Conservation (phyloP, 2,329 filamentous ascomycete species). For the Epichloe amarillans region DNA sequence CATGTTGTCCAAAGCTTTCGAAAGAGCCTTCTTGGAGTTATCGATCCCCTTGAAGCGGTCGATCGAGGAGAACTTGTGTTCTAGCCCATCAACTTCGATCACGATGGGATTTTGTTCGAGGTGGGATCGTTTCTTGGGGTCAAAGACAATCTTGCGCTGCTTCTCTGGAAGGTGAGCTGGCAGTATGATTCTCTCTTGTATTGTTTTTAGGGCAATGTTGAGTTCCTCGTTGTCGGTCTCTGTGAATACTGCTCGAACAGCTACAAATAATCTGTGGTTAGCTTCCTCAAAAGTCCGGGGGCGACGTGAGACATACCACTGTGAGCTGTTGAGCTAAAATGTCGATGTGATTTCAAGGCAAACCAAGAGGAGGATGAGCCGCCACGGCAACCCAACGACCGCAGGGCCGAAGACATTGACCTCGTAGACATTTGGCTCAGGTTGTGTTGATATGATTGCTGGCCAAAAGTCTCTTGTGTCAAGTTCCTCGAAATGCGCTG, state of each 20-base stretch:
- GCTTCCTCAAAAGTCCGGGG: neutral
- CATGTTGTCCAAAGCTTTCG: conserved; percentile 31
- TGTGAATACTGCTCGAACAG: conserved; percentile 30
- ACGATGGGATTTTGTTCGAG: conserved; percentile 42
- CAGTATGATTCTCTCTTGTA: conserved; percentile 47
- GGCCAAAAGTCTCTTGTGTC: conserved; percentile 8
- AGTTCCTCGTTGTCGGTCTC: conserved; percentile 40
- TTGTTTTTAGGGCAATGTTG: conserved; percentile 34
- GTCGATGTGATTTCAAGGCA: conserved; percentile 5
- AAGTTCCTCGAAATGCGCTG: neutral
- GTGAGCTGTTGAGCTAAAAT: conserved; percentile 19
- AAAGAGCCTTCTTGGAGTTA: conserved; percentile 25
- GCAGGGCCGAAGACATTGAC: conserved; percentile 13
- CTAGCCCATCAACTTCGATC: conserved; percentile 44
- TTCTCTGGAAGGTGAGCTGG: conserved; percentile 42
- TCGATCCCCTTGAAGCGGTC: conserved; percentile 30
- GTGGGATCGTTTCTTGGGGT: conserved; percentile 28
- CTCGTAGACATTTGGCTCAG: conserved; percentile 9
- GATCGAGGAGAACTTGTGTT: conserved; percentile 36
- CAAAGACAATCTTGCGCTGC: conserved; percentile 41
- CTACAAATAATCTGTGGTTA: conserved; percentile 12
- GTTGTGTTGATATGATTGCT: neutral
- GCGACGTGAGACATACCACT: conserved; percentile 13
- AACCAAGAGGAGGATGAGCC: neutral
- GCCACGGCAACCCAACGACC: conserved; percentile 11